Evolutionary conservation across 169 alveolate genomes (phyloP).

Genomic region (Theileria luwenshuni): DNA sequence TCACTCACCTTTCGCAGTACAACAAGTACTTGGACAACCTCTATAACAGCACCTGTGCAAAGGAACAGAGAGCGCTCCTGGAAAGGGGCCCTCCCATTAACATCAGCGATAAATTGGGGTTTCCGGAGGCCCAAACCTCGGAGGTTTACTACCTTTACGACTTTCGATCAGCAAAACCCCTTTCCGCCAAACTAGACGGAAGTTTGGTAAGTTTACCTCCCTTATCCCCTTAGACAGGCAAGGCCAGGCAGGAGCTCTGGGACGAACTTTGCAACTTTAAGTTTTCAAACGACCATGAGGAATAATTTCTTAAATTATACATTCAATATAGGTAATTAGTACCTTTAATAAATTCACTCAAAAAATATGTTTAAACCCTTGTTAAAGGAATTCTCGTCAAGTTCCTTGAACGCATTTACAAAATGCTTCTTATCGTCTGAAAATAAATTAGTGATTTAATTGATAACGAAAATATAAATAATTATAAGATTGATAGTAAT

Average conservation of each 20-base stretch:
- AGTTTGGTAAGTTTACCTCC: conserved; percentile 53
- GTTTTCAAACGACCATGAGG: conserved; percentile 55
- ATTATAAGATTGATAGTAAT: too few relatives aligned
- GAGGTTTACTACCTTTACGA: conserved; percentile 63
- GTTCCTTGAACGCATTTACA: conserved; percentile 37
- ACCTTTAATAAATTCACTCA: conserved; percentile 11
- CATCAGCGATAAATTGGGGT: conserved; percentile 53
- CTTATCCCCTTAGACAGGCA: conserved; percentile 43
- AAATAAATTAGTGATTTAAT: too few relatives aligned
- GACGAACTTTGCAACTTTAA: conserved; percentile 47
- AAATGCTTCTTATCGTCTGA: conserved; percentile 47
- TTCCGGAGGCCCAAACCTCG: conserved; percentile 42
- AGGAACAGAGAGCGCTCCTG: conserved; percentile 65
- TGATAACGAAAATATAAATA: too few relatives aligned
- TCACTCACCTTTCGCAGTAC: conserved; percentile 21
- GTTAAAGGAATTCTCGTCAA: conserved; percentile 29
- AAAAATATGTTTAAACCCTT: conserved; percentile 50
- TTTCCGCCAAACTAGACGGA: conserved; percentile 63
- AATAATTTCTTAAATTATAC: too few relatives aligned
- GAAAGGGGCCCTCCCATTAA: conserved; percentile 70
- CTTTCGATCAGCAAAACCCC: background rate
- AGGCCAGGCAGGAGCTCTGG: conserved; percentile 63
- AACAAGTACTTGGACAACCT: conserved; percentile 42
- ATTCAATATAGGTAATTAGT: too few relatives aligned
- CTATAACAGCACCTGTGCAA: conserved; percentile 62